A percentile compares a stretch with the other conserved stretches of the same genome.
phyloP scores from a whole-genome alignment of 2,329 filamentous ascomycete species.

The Trichoderma atroviride region DNA sequence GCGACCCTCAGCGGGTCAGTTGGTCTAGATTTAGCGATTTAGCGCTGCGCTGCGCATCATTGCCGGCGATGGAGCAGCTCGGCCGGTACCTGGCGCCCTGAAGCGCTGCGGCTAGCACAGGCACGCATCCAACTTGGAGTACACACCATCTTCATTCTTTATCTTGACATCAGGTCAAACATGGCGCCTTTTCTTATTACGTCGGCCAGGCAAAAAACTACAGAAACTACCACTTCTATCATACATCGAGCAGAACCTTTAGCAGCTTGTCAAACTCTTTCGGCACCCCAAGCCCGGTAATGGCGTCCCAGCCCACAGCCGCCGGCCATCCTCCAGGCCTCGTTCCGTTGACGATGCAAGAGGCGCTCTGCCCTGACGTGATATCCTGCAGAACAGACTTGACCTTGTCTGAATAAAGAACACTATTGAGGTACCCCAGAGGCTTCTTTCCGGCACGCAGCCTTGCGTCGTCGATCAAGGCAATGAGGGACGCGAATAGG shows the following conservation, averaged over 20 bases:
- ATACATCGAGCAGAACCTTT: conserved; percentile 34
- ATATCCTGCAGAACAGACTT: conserved; percentile 47
- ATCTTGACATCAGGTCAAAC: neutral
- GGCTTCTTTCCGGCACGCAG: conserved; percentile 50
- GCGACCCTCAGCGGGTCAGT: conserved; percentile 23
- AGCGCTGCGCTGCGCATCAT: conserved; percentile 19
- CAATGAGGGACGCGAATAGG: conserved; percentile 57
- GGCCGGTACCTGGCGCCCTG: neutral
- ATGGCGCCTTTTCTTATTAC: neutral
- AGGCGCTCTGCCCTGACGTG: conserved; percentile 43
- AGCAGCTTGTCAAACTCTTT: conserved; percentile 46
- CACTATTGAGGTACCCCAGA: conserved; percentile 58
- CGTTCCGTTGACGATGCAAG: conserved; percentile 43
- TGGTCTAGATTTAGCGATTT: neutral
- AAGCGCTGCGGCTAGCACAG: neutral
- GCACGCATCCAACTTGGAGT: neutral
- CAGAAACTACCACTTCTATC: neutral
- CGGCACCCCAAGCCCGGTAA: conserved; percentile 54
- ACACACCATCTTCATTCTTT: neutral
- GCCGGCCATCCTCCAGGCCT: conserved; percentile 49
- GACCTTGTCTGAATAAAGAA: conserved; percentile 48
- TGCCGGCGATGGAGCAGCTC: neutral
- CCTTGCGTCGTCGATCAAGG: conserved; percentile 58
- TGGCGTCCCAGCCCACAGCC: conserved; percentile 49
- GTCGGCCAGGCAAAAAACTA: neutral